Base-by-base conservation (phyloP, 2,329 filamentous ascomycete genomes). In the Aspergillus sergii region DNA sequence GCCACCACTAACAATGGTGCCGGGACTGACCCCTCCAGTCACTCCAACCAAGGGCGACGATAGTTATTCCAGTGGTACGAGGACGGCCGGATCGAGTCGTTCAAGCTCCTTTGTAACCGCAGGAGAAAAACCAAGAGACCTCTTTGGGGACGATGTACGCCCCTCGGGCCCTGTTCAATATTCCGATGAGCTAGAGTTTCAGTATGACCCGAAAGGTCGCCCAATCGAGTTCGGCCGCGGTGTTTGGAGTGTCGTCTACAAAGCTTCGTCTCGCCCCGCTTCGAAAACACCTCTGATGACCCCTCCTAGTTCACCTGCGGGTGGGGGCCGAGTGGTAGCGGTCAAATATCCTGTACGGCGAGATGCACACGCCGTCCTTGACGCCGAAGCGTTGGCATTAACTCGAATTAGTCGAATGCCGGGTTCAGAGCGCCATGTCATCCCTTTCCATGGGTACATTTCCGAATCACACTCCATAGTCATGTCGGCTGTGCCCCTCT, bases 161-260 rank as follows among this genome's bases (percentile, higher is more conserved):
- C 34, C 39, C 8, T 45, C 36, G 19, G 64, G 59, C 8, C 72
- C 74, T 7, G 64, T 71, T 12, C 71, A 73, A 28, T 80, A 79
- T 55, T 61, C 68, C 3, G 72, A 75, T 14, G 73, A 75, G n/a
- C 57, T 80, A 12, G 73, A 80, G 56, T 67, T 76, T 21, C 72
- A 71, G 23, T 65, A 61, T 55, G 73, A 75, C 58, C 46, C 59
- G 2, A 62, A 67, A n/a, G 75, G 74, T 19, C 69, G 68, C 16
- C 72, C 69, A 9, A 57, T 78, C 21, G 75, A 80, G 59, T 82
- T 79, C 58, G 82, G 81, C 28, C 75, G 74, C 43, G 82, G 82
- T 28, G 80, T 75, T 21, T 83, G 81, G 81, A 83, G 81, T 64
- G 77, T 75, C 21, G 82, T 84, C 21, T 82, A 80, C 69, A 79